Conservation (phyloP, 2,329 filamentous ascomycete species). For the Cercospora zeina region DNA sequence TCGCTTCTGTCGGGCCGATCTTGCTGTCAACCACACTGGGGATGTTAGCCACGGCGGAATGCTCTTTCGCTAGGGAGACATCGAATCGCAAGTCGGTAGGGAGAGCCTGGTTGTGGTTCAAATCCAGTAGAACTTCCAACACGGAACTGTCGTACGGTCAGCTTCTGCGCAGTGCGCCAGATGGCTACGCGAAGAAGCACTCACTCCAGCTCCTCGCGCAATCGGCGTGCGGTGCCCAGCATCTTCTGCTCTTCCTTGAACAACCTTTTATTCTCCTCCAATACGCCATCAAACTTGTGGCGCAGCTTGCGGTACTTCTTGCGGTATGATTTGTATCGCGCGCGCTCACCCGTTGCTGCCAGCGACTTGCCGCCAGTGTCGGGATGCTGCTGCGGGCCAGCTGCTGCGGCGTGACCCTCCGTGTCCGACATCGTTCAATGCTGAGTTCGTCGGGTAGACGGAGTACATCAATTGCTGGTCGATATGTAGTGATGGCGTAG, state of each 20-base stretch:
- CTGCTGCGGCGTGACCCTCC: conserved; percentile 32
- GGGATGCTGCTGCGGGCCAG: conserved; percentile 21
- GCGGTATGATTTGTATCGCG: conserved; percentile 43
- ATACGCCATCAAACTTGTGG: conserved; percentile 72
- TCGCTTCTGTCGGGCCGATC: conserved; percentile 39
- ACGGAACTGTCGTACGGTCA: conserved; percentile 63
- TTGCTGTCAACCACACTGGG: conserved; percentile 51
- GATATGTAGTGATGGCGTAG: not conserved
- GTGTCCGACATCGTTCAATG: conserved; percentile 34
- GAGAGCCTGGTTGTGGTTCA: conserved; percentile 71
- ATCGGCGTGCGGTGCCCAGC: conserved; percentile 73
- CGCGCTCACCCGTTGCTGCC: conserved; percentile 26
- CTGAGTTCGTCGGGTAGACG: not conserved
- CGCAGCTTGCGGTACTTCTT: conserved; percentile 97
- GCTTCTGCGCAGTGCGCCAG: conserved; percentile 14
- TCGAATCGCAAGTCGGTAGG: conserved; percentile 49
- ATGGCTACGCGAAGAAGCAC: conserved; percentile 37
- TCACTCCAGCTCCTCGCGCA: conserved; percentile 92
- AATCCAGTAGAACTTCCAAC: conserved; percentile 81
- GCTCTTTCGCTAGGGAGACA: conserved; percentile 71
- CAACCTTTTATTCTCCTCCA: conserved; percentile 77
- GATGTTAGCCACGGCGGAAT: conserved; percentile 61
- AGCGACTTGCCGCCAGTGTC: conserved; percentile 31
- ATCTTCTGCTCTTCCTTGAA: conserved; percentile 81
- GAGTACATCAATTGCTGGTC: not conserved